Evolutionary conservation across 2,329 filamentous ascomycete genomes (phyloP).

Genomic region (Fusarium sp.): DNA sequence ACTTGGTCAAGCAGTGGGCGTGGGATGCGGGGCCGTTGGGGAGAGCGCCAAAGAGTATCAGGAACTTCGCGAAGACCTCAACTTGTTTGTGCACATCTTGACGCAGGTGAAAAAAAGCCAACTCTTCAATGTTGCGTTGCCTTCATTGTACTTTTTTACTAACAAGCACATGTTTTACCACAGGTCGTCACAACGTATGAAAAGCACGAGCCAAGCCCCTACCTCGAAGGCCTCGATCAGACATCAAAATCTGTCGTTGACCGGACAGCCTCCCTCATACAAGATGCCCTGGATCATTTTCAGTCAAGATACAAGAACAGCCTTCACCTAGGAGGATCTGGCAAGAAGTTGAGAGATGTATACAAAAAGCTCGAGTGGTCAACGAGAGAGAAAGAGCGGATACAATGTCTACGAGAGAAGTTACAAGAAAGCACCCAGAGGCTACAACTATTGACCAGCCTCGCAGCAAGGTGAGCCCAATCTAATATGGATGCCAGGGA

Average conservation of each 20-base stretch:
- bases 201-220: neutral
- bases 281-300: neutral
- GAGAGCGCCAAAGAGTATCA: neutral
- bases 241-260: neutral
- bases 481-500: too few relatives aligned
- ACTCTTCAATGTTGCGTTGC: neutral
- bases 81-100: neutral
- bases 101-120: neutral
- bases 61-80: neutral
- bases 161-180: too few relatives aligned
- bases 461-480: neutral
- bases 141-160: too few relatives aligned
- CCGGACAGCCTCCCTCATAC: neutral
- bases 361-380: neutral
- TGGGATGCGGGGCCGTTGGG: neutral
- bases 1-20: neutral
- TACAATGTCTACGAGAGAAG: neutral
- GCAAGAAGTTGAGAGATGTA: rapidly evolving
- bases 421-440: neutral
- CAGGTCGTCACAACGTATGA: neutral
- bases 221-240: neutral
- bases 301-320: neutral
- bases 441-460: neutral
- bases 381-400: neutral
- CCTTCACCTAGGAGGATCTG: neutral